Evolutionary conservation across 2,329 filamentous ascomycete species (phyloP).

Genomic region (Colletotrichum zoysiae): DNA sequence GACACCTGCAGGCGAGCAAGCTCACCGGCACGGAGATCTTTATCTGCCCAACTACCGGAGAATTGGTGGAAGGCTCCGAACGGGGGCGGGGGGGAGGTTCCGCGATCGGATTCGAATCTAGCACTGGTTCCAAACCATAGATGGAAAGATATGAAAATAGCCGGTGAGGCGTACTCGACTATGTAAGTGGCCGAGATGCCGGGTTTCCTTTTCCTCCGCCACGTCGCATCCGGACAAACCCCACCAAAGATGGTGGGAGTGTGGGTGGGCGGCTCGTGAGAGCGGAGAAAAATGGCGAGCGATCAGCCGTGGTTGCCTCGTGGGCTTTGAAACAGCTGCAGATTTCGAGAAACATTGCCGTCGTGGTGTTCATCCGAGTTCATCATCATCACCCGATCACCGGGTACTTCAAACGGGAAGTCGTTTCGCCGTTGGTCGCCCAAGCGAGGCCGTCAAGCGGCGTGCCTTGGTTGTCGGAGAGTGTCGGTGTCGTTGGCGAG

Average conservation of each 20-base stretch:
- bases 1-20: background rate
- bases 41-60: conserved; percentile 1
- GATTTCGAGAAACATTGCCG: background rate
- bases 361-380: background rate
- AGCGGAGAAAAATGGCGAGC: background rate
- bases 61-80: background rate
- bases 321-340: background rate
- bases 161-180: background rate
- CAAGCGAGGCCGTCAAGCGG: background rate
- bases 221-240: background rate
- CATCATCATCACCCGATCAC: background rate
- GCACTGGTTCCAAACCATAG: background rate
- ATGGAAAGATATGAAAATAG: background rate
- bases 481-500: background rate
- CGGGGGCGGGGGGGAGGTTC: background rate
- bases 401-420: background rate
- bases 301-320: background rate
- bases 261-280: background rate
- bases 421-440: background rate
- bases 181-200: background rate
- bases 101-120: background rate
- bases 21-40: background rate
- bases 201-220: background rate
- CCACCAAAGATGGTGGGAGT: background rate
- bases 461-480: background rate